Percentiles rank a stretch among this genome's conserved stretches.
phyloP scores from a whole-genome alignment of 2,329 filamentous ascomycete species.

The Corinectria fuckeliana region DNA sequence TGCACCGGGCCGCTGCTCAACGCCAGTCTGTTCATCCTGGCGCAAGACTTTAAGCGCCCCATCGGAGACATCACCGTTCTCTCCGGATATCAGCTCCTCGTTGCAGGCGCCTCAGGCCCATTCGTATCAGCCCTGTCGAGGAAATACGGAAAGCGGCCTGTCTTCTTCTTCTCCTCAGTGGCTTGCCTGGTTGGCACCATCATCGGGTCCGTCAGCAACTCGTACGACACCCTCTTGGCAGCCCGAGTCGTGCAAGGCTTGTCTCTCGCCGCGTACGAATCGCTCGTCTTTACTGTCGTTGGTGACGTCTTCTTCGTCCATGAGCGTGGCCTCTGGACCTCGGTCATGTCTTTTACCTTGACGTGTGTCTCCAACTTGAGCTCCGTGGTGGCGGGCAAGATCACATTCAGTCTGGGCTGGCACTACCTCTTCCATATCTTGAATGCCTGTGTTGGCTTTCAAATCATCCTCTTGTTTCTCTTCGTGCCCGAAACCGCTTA shows the following conservation, averaged over 20 bases:
- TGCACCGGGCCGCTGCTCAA: background rate
- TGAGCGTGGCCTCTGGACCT: conserved; percentile 8
- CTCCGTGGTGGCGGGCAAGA: conserved; percentile 5
- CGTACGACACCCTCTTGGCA: conserved; percentile 6
- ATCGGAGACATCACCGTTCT: background rate
- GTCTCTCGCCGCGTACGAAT: conserved; percentile 13
- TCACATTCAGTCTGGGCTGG: background rate
- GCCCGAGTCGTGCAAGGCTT: conserved; percentile 12
- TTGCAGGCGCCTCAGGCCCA: background rate
- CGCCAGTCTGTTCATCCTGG: background rate
- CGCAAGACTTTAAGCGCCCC: background rate
- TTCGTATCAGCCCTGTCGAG: background rate
- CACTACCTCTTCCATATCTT: background rate
- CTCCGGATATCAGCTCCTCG: background rate
- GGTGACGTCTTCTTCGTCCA: conserved; percentile 21
- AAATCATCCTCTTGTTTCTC: conserved; percentile 11
- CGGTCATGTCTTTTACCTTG: background rate
- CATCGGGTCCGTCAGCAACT: background rate
- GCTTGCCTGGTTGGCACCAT: background rate
- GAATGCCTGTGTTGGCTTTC: background rate
- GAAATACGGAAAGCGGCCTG: background rate
- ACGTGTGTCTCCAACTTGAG: background rate
- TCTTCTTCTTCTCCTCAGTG: background rate
- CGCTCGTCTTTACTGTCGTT: conserved; percentile 6
- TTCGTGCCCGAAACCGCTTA: conserved; percentile 13